Conservation (phyloP, 2,329 filamentous ascomycete species). For the Penicillium sp. region DNA sequence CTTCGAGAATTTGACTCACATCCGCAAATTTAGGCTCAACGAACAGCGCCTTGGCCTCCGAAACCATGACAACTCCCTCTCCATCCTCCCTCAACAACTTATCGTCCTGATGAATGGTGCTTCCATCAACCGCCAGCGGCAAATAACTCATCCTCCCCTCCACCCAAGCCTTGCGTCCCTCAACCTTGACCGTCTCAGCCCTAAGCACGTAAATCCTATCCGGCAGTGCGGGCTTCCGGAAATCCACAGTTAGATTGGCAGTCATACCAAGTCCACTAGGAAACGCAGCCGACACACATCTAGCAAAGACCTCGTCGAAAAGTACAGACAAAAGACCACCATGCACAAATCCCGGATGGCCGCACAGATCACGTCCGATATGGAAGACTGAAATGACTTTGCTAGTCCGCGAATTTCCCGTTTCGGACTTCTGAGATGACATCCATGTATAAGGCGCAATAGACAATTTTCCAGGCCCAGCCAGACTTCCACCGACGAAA, state of each 20-base stretch:
- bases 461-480: constrained; percentile 69
- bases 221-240: constrained; percentile 32
- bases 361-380: constrained; percentile 33
- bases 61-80: constrained; percentile 29
- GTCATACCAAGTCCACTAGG: constrained; percentile 37
- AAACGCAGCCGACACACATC: constrained; percentile 33
- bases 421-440: constrained; percentile 7
- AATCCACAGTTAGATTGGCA: constrained; percentile 38
- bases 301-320: constrained; percentile 39
- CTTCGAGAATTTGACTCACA: constrained; percentile 23
- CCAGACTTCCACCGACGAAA: constrained; percentile 74
- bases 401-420: constrained; percentile 6
- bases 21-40: constrained; percentile 39
- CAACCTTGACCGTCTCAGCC: constrained; percentile 33
- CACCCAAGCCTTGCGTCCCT: constrained; percentile 40
- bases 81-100: constrained; percentile 15
- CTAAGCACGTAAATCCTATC: constrained; percentile 33
- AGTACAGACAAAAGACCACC: constrained; percentile 35
- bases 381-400: constrained; percentile 32
- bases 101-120: constrained; percentile 9
- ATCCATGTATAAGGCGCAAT: constrained; percentile 65
- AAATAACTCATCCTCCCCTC: constrained; percentile 30
- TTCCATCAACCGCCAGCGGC: constrained; percentile 9
- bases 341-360: constrained; percentile 37
- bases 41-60: constrained; percentile 39